A percentile compares a stretch with the other conserved stretches of the same genome.
These are phyloP conservation scores for Thalassiosira ordinaria DNA, from an alignment of 352 stramenopile genomes.

Conservation along the genomic window DNA sequence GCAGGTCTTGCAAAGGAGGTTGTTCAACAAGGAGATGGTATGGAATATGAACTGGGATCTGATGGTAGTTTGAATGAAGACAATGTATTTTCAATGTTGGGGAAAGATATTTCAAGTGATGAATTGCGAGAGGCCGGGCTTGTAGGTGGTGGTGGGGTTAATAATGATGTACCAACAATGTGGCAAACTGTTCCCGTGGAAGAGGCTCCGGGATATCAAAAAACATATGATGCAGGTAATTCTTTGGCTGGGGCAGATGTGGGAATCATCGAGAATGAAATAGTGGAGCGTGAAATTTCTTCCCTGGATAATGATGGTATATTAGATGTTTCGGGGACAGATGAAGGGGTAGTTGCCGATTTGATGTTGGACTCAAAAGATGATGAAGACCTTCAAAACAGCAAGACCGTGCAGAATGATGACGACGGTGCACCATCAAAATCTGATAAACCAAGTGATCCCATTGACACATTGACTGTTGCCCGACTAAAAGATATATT, in stretches of 20 bases:
- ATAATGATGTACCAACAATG: slow-evolving; percentile 15
- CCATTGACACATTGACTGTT: slow-evolving; percentile 78
- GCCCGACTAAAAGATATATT: slow-evolving; percentile 79
- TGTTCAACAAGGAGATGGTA: slow-evolving; percentile 74
- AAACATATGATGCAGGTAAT: slow-evolving; percentile 16
- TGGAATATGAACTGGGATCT: slow-evolving; percentile 62
- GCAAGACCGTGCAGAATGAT: background rate
- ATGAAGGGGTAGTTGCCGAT: slow-evolving; percentile 6
- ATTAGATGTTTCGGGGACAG: slow-evolving; percentile 6
- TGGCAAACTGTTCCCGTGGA: slow-evolving; percentile 35
- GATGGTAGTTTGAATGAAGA: slow-evolving; percentile 43
- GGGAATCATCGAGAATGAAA: slow-evolving; percentile 39
- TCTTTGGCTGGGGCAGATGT: slow-evolving; percentile 3
- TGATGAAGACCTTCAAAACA: background rate
- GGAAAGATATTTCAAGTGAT: slow-evolving; percentile 45
- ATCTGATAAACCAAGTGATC: slow-evolving; percentile 51
- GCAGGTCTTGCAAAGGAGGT: slow-evolving; percentile 72
- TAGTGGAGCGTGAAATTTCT: slow-evolving; percentile 43
- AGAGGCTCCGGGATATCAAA: slow-evolving; percentile 29
- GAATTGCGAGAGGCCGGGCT: slow-evolving; percentile 54
- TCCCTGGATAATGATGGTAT: background rate
- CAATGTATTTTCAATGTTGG: slow-evolving; percentile 58
- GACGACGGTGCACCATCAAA: background rate
- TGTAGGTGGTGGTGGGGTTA: slow-evolving; percentile 2
- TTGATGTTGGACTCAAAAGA: background rate